Evolutionary conservation across 768 basidiomycete species (phyloP).

Genomic region (Mycena capillaripes): DNA sequence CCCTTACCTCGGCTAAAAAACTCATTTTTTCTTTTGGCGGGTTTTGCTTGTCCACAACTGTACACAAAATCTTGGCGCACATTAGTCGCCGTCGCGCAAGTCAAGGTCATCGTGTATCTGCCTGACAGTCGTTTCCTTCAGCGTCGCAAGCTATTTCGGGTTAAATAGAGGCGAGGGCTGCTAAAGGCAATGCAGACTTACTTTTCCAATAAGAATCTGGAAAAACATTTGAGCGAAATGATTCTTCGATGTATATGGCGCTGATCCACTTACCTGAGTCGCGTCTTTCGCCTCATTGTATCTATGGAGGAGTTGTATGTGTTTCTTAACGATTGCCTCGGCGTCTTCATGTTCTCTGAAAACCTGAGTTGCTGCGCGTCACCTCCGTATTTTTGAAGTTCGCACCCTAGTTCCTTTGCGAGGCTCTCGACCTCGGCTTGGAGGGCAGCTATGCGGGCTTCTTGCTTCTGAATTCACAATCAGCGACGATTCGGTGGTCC

Average conservation of each 20-base stretch:
- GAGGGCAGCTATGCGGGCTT: conserved; percentile 61
- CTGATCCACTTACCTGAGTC: conserved; percentile 84
- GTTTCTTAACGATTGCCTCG: conserved; percentile 70
- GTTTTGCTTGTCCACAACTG: no score
- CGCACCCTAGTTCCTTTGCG: conserved; percentile 63
- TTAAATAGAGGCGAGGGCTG: neutral
- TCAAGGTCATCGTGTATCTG: conserved; percentile 83
- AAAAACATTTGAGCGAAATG: neutral
- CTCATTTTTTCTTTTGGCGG: no score
- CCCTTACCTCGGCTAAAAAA: no score
- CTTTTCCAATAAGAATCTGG: conserved; percentile 86
- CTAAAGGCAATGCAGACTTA: conserved; percentile 48
- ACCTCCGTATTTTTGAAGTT: conserved; percentile 31
- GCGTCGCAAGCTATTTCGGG: conserved; percentile 71
- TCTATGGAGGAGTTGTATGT: conserved; percentile 79
- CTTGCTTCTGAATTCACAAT: conserved; percentile 59
- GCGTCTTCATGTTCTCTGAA: conserved; percentile 59
- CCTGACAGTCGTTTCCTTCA: conserved; percentile 77
- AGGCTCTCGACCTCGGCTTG: conserved; percentile 63
- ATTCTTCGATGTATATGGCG: no score
- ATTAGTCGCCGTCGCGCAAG: conserved; percentile 55
- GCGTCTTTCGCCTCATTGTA: conserved; percentile 91
- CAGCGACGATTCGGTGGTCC: neutral
- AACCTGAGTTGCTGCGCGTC: neutral
- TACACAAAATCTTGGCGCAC: no score